Base-by-base conservation (phyloP, 441 rosid genomes). In the Brassica hybrid region DNA sequence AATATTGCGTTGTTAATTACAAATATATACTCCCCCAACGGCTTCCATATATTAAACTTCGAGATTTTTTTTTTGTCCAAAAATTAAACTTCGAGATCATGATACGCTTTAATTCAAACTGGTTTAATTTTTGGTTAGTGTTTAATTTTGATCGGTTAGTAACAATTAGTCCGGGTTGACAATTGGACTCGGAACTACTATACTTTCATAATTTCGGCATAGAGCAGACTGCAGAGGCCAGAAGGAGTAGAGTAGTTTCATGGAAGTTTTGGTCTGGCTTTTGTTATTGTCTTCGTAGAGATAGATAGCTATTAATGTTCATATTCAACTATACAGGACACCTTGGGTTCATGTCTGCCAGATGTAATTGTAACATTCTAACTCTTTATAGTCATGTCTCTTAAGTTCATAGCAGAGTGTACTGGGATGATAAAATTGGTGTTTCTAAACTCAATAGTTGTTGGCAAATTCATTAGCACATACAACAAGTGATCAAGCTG, bases 281-380 rank as follows among this genome's bases (percentile, higher is more conserved):
- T 48, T 48, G 56, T 6, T 45, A 2, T 45, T 45, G 54, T 45
- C 14, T 45, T 45, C 1, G 16, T 45, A 45, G 54, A 45, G 3
- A 34, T 7, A 34, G 2, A 45, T 45, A 45, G 7, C 56, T n/a
- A 14, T 50, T 14, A 50, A 50, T 50, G 56, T n/a, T 50, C 3
- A 0, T 50, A 50, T 50, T 50, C 8, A 14, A 50, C 17, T 50
- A 6, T 54, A 61, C 90, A 96, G 97, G 99, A 96, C 69, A 97
- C 97, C 45, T 72, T 93, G 81, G 99, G 94, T 77, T 69, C 88
- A 16, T 90, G 95, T 74, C 86, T 96, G 82, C 87, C 94, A 10
- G 97, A 88, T 80, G 94, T 93, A 75, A 85, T 89, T 83, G 98
- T 96, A 92, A 69, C 84, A 48, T 76, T 73, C 72, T 79, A 59